A percentile compares a stretch with the other conserved stretches of the same genome.
These are phyloP conservation scores for Agrocybe pediades DNA, from an alignment of 768 basidiomycete species.

Conservation along the genomic window DNA sequence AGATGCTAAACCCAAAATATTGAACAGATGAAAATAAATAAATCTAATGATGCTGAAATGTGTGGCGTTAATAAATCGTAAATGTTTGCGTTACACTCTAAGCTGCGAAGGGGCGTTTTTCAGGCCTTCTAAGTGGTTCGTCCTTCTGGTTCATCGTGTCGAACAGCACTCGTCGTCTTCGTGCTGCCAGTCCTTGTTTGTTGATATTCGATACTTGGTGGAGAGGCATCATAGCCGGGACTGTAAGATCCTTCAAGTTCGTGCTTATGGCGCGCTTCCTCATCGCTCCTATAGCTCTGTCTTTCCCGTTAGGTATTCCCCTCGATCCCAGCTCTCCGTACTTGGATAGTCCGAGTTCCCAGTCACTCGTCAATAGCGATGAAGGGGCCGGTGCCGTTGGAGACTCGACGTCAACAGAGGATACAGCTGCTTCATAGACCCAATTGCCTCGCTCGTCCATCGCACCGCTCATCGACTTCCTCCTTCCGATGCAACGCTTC, in stretches of 20 bases:
- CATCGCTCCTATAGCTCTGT: not conserved
- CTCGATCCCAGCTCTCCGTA: too few species aligned
- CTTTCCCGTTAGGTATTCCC: not conserved
- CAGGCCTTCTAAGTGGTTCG: constrained; percentile 5
- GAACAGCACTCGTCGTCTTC: constrained; percentile 7
- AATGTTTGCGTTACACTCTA: not conserved
- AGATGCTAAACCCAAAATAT: too few species aligned
- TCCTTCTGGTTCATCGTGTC: not conserved
- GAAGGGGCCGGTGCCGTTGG: too few species aligned
- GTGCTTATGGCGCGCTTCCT: constrained; percentile 19
- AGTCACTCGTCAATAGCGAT: too few species aligned
- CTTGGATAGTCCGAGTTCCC: too few species aligned
- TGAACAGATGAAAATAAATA: too few species aligned
- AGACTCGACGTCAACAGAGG: constrained; percentile 49
- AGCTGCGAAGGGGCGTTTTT: constrained; percentile 9
- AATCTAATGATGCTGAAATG: too few species aligned
- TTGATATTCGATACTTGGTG: constrained; percentile 13
- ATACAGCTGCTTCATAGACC: constrained; percentile 54
- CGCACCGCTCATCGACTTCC: constrained; percentile 24
- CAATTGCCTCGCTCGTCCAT: constrained; percentile 35
- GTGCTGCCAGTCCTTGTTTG: constrained; percentile 7
- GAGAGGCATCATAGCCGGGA: constrained; percentile 15
- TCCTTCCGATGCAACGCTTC: constrained; percentile 56
- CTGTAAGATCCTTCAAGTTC: not conserved
- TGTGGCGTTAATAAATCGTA: too few species aligned